Conservation (phyloP, 352 stramenopile genomes). For the Globisporangium radiosum region DNA sequence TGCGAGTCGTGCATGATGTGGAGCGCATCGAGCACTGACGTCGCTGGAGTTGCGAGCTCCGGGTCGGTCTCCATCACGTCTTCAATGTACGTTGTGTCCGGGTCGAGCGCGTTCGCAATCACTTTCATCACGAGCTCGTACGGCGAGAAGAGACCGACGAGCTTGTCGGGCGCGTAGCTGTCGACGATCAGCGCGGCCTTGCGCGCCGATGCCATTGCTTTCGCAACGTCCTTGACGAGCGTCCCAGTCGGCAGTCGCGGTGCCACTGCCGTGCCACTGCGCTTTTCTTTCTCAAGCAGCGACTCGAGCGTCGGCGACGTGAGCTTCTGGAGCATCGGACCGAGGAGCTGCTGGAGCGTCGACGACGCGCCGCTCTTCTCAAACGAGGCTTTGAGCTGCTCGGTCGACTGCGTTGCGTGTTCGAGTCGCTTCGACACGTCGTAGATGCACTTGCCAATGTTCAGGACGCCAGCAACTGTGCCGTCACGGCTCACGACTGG, state of each 20-base stretch:
- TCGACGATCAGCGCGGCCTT: conserved; percentile 95
- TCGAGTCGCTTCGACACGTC: conserved; percentile 97
- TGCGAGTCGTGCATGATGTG: conserved; percentile 88
- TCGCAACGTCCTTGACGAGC: conserved; percentile 66
- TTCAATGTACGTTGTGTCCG: conserved; percentile 85
- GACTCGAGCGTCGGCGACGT: conserved; percentile 74
- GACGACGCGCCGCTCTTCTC: conserved; percentile 71
- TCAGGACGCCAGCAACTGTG: conserved; percentile 92
- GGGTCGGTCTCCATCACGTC: conserved; percentile 89
- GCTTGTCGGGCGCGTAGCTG: conserved; percentile 66
- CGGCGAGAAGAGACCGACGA: conserved; percentile 95
- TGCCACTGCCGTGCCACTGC: conserved; percentile 36
- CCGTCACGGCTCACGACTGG: conserved; percentile 87
- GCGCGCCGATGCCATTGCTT: conserved; percentile 67
- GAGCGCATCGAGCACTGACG: conserved; percentile 76
- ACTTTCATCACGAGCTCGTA: conserved; percentile 96
- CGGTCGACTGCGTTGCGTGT: conserved; percentile 75
- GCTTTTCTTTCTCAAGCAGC: conserved; percentile 75
- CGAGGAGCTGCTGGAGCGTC: conserved; percentile 68
- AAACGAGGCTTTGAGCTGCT: conserved; percentile 78
- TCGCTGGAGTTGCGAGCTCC: conserved; percentile 59
- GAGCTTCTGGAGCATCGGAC: conserved; percentile 79
- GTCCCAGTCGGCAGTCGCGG: conserved; percentile 83
- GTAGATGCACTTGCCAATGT: conserved; percentile 99
- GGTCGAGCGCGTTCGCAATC: conserved; percentile 89